A percentile compares a stretch with the other conserved stretches of the same genome.
These are phyloP conservation scores for Salix exigua DNA, from an alignment of 345 rosid genomes.

Conservation along the genomic window DNA sequence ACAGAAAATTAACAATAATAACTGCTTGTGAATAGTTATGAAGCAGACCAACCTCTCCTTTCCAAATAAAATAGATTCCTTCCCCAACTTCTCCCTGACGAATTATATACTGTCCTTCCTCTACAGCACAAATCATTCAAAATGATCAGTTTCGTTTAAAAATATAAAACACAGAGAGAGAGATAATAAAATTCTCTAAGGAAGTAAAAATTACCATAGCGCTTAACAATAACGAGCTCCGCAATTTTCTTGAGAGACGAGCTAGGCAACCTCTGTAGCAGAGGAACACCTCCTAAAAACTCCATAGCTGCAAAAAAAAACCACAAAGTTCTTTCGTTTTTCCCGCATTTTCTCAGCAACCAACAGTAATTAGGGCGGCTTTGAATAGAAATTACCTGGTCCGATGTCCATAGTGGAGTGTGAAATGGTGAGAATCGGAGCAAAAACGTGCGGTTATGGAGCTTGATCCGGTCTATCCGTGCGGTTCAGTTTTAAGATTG, in stretches of 20 bases:
- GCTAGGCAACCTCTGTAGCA: constrained; percentile 69
- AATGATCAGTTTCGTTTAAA: background rate
- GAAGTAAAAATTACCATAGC: constrained; percentile 42
- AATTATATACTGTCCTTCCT: constrained; percentile 62
- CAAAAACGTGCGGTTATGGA: too few species aligned
- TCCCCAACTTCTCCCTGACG: constrained; percentile 71
- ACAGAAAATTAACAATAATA: background rate
- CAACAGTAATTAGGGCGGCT: background rate
- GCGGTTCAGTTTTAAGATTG: too few species aligned
- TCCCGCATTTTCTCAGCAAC: background rate
- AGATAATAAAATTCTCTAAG: background rate
- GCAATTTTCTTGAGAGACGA: constrained; percentile 63
- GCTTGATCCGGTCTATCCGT: too few species aligned
- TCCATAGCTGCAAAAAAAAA: constrained; percentile 48
- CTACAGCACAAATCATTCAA: constrained; percentile 32
- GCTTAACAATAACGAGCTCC: constrained; percentile 42
- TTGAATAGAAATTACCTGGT: constrained; percentile 29
- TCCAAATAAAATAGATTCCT: constrained; percentile 80
- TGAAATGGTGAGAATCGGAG: too few species aligned
- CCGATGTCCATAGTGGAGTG: constrained; percentile 32
- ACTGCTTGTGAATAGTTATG: background rate
- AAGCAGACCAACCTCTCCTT: constrained; percentile 67
- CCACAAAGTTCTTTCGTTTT: background rate
- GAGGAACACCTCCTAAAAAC: constrained; percentile 64
- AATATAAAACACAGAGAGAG: background rate